Evolutionary conservation across 164 flowering plant species (phyloP).

Genomic region (Litsea cubeba): DNA sequence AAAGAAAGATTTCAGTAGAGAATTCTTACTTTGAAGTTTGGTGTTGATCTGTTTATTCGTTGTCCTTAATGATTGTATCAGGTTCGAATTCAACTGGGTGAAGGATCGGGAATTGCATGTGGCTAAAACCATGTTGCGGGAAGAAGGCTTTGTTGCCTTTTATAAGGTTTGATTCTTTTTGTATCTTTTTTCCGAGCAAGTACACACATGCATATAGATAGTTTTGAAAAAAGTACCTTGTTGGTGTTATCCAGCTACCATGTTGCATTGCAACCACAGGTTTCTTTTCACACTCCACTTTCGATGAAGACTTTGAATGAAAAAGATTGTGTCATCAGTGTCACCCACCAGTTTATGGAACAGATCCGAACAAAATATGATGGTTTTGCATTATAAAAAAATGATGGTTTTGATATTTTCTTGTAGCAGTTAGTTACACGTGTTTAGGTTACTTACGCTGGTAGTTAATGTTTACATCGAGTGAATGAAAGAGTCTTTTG

Average conservation of each 20-base stretch:
- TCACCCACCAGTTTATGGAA: neutral
- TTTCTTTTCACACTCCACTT: neutral
- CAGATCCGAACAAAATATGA: too few relatives aligned
- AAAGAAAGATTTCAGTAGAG: neutral
- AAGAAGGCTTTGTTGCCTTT: conserved; percentile 83
- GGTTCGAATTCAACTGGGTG: conserved; percentile 98
- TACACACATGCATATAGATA: neutral
- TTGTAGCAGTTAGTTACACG: too few relatives aligned
- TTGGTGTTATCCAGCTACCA: neutral
- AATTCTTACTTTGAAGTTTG: neutral
- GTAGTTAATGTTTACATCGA: too few relatives aligned
- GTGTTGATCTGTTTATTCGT: neutral
- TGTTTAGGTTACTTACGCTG: too few relatives aligned
- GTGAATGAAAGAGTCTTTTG: too few relatives aligned
- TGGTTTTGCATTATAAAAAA: too few relatives aligned
- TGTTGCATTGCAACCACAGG: neutral
- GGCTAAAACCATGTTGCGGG: conserved; percentile 69
- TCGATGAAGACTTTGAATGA: neutral
- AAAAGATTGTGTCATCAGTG: neutral
- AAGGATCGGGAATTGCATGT: conserved; percentile 77
- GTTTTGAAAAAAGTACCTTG: neutral
- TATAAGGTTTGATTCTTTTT: conserved; percentile 60
- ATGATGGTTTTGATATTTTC: too few relatives aligned
- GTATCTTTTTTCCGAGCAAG: neutral
- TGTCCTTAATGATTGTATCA: conserved; percentile 17